phyloP scores from a whole-genome alignment of 768 basidiomycete genomes.

The Lactarius tabidus region DNA sequence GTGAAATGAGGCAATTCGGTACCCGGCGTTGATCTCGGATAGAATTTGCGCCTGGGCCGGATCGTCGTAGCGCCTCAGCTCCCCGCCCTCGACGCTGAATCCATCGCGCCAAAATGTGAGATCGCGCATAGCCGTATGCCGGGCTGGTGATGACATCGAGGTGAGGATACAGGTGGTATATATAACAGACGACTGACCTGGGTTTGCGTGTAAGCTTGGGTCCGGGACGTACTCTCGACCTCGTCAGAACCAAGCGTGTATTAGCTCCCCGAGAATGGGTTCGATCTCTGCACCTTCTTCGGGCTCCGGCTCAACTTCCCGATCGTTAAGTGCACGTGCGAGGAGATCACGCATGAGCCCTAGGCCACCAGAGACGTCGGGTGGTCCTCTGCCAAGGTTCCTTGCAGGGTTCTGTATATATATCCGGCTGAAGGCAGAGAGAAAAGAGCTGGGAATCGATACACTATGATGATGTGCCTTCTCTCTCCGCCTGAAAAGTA shows the following conservation, averaged over 20 bases:
- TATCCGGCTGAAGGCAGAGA: constrained; percentile 75
- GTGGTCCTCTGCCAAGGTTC: constrained; percentile 46
- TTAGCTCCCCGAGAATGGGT: constrained; percentile 65
- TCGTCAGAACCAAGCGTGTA: constrained; percentile 89
- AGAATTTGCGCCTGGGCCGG: constrained; percentile 67
- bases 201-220: constrained; percentile 42
- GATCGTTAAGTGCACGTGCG: constrained; percentile 73
- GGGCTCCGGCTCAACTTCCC: constrained; percentile 5
- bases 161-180: constrained; percentile 13
- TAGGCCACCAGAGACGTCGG: constrained; percentile 38
- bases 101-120: constrained; percentile 94
- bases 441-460: too few relatives aligned
- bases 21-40: constrained; percentile 78
- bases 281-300: constrained; percentile 24
- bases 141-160: constrained; percentile 24
- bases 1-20: constrained; percentile 12
- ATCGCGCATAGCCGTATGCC: constrained; percentile 59
- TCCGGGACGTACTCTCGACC: constrained; percentile 81
- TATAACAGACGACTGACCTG: constrained; percentile 29
- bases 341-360: constrained; percentile 67
- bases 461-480: too few relatives aligned
- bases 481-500: too few relatives aligned
- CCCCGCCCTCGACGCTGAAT: constrained; percentile 87
- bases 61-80: constrained; percentile 78
- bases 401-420: constrained; percentile 87